phyloP scores from a whole-genome alignment of 306 rosid genomes.

The Potentilla sterilis region DNA sequence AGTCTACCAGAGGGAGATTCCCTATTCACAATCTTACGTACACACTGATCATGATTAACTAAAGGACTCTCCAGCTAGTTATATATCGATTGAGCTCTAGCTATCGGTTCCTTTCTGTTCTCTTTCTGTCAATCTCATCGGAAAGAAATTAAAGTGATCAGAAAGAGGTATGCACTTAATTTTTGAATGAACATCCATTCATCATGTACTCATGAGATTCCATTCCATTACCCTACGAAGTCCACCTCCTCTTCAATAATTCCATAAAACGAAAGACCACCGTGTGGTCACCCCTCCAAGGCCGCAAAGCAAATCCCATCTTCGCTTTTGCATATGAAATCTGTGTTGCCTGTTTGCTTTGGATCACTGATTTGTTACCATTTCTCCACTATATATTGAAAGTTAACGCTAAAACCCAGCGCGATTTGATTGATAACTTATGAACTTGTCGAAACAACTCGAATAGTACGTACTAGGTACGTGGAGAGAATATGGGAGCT shows the following conservation, averaged over 20 bases:
- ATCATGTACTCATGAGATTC: neutral
- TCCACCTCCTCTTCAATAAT: conserved; percentile 6
- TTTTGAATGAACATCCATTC: neutral
- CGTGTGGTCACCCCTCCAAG: neutral
- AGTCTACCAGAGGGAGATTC: conserved; percentile 24
- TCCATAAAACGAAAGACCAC: neutral
- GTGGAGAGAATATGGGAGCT: neutral
- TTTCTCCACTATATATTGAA: neutral
- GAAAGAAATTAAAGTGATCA: neutral
- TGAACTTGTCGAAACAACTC: neutral
- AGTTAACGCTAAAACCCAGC: neutral
- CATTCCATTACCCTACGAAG: neutral
- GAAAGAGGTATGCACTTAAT: neutral
- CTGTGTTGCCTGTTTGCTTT: neutral
- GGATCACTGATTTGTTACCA: neutral
- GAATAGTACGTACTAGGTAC: neutral
- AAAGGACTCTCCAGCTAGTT: neutral
- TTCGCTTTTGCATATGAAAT: neutral
- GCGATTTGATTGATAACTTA: neutral
- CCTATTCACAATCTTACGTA: neutral
- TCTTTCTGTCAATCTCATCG: conserved; percentile 15
- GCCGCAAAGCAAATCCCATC: neutral
- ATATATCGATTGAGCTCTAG: neutral
- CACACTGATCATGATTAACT: neutral
- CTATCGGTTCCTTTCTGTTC: neutral